Evolutionary conservation across 768 basidiomycete species (phyloP), one percentile per base, ranked within the genome.

Genomic region (Kondoa malvinella): DNA sequence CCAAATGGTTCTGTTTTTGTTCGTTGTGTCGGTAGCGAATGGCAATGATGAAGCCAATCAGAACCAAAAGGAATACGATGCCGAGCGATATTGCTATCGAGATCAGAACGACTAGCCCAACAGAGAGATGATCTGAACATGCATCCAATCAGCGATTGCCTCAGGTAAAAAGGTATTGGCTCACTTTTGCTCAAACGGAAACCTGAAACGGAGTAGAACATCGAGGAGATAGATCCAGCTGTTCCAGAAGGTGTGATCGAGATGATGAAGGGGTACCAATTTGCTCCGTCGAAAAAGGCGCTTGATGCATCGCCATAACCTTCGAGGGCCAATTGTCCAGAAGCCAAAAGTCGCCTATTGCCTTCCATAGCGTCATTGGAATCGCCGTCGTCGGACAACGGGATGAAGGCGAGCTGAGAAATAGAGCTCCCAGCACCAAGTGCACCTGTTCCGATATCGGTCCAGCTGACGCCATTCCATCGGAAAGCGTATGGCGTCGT

Each of bases 1-100:
- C 33, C 29, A 69, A 69, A 64, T 72, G 68, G 31, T 61, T 17
- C 34, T 72, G 71, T 16, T 69, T 65, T 74, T 89, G 87, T 50
- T 90, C 89, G 66, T 17, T 30, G 30, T 85, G 82, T 66, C 88
- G 82, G 26, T 87, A 85, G 77, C 90, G 84, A n/a, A 92, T 81
- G 1, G 89, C 86, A 88, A 90, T 89, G 40, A 94, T 78, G 66
- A 94, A 87, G 63, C 89, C 89, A 66, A 91, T 80, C 56, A 94
- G 79, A 17, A 87, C 86, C 33, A 92, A 80, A 0, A 92, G 80
- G 82, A 92, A 92, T 40, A 92, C 87, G 26, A 96, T 84, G 21
- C 94, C 95, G 17, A 92, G 91, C 12, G 89, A 86, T 71, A 96
- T 95, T 29, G 95, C 95, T 71, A 99, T 95, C 1, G 92, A 92